Evolutionary conservation across 2,329 filamentous ascomycete species (phyloP).

Genomic region (Pseudogymnoascus sp.): DNA sequence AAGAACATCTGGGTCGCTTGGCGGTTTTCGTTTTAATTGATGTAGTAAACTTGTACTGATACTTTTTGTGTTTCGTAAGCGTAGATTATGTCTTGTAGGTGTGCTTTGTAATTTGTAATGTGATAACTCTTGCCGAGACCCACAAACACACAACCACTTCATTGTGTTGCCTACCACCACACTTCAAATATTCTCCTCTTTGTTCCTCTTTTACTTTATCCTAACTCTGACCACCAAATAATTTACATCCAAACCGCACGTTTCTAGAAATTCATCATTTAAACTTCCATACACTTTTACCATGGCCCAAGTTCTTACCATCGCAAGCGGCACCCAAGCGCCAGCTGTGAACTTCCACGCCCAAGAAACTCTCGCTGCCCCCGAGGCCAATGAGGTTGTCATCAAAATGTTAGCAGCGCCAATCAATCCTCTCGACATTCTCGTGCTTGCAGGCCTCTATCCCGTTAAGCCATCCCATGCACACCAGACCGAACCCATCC

Average conservation of each 20-base stretch:
- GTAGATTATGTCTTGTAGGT: no score
- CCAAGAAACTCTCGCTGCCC: neutral
- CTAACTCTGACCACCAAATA: neutral
- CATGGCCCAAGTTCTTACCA: constrained; percentile 2
- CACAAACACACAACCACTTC: neutral
- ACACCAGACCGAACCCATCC: neutral
- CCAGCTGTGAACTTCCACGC: neutral
- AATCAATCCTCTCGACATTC: neutral
- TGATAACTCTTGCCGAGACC: neutral
- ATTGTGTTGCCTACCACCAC: neutral
- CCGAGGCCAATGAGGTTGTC: neutral
- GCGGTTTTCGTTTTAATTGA: neutral
- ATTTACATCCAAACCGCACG: neutral
- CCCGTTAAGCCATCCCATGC: neutral
- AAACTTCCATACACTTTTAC: neutral
- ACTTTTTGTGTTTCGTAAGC: neutral
- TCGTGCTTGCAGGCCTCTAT: neutral
- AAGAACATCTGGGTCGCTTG: neutral
- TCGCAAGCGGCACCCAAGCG: neutral
- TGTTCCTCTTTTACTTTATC: neutral
- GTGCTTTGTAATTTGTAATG: constrained; percentile 2
- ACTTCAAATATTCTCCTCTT: neutral
- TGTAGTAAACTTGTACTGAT: neutral
- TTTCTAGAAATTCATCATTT: neutral
- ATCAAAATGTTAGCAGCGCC: neutral